Evolutionary conservation across 352 stramenopile species (phyloP), one percentile per base, ranked within the genome.

Genomic region (Globisporangium radiosum): DNA sequence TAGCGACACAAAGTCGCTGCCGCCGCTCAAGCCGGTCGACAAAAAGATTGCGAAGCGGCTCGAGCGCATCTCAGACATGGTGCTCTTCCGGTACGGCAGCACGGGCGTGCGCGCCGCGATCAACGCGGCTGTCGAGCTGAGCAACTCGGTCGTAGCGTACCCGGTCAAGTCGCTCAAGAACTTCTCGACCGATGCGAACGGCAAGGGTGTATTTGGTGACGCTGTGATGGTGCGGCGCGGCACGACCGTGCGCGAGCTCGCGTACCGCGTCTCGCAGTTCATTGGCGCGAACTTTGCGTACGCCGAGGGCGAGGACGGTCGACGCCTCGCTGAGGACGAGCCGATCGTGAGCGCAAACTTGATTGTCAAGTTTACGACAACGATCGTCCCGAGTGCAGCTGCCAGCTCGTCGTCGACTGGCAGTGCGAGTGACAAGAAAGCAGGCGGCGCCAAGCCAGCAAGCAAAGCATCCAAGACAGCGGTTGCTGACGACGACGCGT

Each of bases 31-130:
- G 57, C 72, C 77, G 5, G 66, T 87, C 7, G 76, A 94, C 37
- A 85, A 85, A 47, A 95, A 94, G 57, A 88, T 95, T 47, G 52
- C 65, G 43, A 88, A 82, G 64, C 82, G 87, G 7, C 67, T 96
- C 11, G 85, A 94, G 51, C 83, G 87, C 56, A 93, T 95, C 57
- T 90, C 83, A 0, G 87, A 96, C 60, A 94, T 96, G 84, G 87
- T 96, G 57, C 69, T 96, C 17, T 96, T 95, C 60, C 82, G 87
- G n/a, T 94, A 90, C 57, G 84, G 85, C 33, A 92, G 83, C 57
- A 85, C 87, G 7, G 87, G 86, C 33, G 87, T 96, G 52, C 85
- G 83, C 45, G 78, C 75, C 10, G 86, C 86, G n/a, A 92, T 96
- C 62, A 91, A 95, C 53, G 80, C 84, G 4, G 87, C 86, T 4